Evolutionary conservation across 2,329 filamentous ascomycete species (phyloP).

Genomic region (Colletotrichum karsti): DNA sequence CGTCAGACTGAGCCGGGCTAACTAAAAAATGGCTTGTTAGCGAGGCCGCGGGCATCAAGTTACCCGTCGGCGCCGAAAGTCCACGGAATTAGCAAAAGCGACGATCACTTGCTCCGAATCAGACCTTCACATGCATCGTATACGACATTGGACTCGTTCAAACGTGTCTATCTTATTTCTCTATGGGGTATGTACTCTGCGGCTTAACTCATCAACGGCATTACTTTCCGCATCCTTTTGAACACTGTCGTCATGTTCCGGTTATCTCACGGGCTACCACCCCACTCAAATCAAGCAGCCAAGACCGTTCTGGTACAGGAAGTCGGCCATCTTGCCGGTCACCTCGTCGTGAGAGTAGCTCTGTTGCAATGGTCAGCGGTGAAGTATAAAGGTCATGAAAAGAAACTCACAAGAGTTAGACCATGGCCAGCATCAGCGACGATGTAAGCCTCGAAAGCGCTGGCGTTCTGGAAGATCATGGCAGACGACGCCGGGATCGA

Average conservation of each 20-base stretch:
- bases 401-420: slow-evolving; percentile 53
- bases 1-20: not conserved
- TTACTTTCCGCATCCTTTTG: too few relatives aligned
- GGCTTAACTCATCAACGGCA: too few relatives aligned
- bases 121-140: not conserved
- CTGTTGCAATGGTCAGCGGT: not conserved
- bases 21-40: not conserved
- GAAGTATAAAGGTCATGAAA: not conserved
- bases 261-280: not conserved
- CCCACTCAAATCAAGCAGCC: not conserved
- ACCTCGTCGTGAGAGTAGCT: slow-evolving; percentile 41
- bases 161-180: too few relatives aligned
- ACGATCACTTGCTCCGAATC: not conserved
- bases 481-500: slow-evolving; percentile 54
- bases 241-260: too few relatives aligned
- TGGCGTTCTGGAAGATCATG: slow-evolving; percentile 52
- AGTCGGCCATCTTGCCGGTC: slow-evolving; percentile 47
- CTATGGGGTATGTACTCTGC: too few relatives aligned
- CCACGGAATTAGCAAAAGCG: not conserved
- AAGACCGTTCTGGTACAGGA: slow-evolving; percentile 37
- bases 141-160: too few relatives aligned
- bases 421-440: slow-evolving; percentile 61
- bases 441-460: slow-evolving; percentile 60
- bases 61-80: not conserved
- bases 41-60: not conserved